Evolutionary conservation across 2,329 filamentous ascomycete genomes (phyloP), one percentile per base, ranked within the genome.

Genomic region (Fusarium xyrophilum): DNA sequence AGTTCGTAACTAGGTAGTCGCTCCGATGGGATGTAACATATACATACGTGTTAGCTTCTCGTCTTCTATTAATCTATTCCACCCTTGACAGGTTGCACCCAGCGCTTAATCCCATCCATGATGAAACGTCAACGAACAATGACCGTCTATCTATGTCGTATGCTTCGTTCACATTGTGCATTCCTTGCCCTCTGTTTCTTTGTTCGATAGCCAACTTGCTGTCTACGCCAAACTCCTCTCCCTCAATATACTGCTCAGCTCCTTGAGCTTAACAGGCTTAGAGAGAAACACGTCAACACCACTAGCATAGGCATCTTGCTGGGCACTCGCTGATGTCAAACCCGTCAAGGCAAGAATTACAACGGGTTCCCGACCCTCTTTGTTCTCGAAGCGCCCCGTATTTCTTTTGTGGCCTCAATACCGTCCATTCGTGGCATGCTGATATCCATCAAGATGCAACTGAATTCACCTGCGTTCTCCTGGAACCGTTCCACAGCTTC

Each of bases 371-470:
- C 83, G 70, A 3, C 77, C 76, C 11, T 79, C 72, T 2, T 82
- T 77, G 7, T 78, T 75, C 68, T 88, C 86, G 42, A 83, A 79
- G 1, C 79, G 1, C 79, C 78, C 3, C 85, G 79, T 32, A 87
- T 86, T 33, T 77, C 75, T 5, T 81, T 78, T 6, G 84, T 85
- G 0, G 82, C 81, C 17, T 82, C 81, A 4, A 85, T 79, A 0
- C 84, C 84, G 63, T 88, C 83, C 68, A 88, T 82, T 7, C 86
- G 75, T 0, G 86, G 86, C 86, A 88, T 88, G 57, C 81, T 85
- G 5, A 87, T 82, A 61, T 88, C 86, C 68, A 80, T 81, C 9
- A 82, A 65, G 10, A 82, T 74, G 57, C 74, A 78, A n/a, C 65
- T 63, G 32, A 73, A 79, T 5, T 71, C 46, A 0, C 66, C 63